phyloP scores from a whole-genome alignment of 805 yeast species.

The Candida anglica region DNA sequence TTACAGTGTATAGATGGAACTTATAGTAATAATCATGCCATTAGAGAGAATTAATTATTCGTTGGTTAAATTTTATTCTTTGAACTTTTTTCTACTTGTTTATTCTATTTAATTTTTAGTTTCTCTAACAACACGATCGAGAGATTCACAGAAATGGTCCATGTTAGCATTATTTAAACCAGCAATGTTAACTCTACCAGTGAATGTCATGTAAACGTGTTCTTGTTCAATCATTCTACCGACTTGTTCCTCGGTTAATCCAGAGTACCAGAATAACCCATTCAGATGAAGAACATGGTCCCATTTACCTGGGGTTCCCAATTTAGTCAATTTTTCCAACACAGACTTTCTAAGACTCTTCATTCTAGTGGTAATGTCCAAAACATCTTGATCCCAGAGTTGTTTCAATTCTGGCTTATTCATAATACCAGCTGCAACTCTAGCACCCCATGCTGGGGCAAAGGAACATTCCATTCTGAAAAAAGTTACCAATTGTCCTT shows the following conservation, averaged over 20 bases:
- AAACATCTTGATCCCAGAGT: constrained; percentile 35
- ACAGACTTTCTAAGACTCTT: constrained; percentile 26
- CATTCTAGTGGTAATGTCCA: constrained; percentile 26
- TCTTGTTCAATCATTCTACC: constrained; percentile 25
- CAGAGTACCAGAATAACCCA: constrained; percentile 74
- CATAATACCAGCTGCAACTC: constrained; percentile 33
- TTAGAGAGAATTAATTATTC: too few relatives aligned
- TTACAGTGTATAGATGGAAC: too few relatives aligned
- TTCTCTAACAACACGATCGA: constrained; percentile 33
- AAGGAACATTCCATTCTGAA: constrained; percentile 42
- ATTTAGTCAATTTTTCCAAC: constrained; percentile 22
- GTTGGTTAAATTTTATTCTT: too few relatives aligned
- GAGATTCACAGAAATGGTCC: constrained; percentile 31
- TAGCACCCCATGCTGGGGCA: constrained; percentile 46
- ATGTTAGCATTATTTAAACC: constrained; percentile 38
- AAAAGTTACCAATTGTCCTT: constrained; percentile 23
- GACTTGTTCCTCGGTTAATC: constrained; percentile 32
- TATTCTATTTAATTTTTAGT: too few relatives aligned
- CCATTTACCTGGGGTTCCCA: constrained; percentile 62
- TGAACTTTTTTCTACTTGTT: too few relatives aligned
- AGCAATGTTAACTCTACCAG: constrained; percentile 44
- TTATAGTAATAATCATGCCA: too few relatives aligned
- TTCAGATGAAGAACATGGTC: constrained; percentile 84
- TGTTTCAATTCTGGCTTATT: constrained; percentile 15
- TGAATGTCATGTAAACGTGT: constrained; percentile 35